Percentiles rank a stretch among this genome's conserved stretches.
Evolutionary conservation across 306 rosid genomes (phyloP).

Genomic region (Cajanus cajan): DNA sequence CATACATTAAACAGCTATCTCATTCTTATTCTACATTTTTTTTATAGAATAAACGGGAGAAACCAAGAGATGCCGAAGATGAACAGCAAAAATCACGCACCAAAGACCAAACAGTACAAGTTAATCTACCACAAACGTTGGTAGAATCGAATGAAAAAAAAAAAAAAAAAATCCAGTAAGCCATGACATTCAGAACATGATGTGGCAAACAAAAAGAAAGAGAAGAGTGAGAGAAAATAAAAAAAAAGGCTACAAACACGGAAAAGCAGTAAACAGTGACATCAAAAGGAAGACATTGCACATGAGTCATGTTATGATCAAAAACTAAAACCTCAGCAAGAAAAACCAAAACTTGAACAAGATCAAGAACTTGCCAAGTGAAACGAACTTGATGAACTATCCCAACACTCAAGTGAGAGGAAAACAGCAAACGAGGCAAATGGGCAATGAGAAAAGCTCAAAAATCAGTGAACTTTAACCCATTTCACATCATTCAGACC

Average conservation of each 20-base stretch:
- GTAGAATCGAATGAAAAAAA: neutral
- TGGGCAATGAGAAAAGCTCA: conserved; percentile 33
- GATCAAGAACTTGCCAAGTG: conserved; percentile 44
- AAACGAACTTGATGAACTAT: conserved; percentile 15
- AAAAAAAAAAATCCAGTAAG: neutral
- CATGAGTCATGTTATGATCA: conserved; percentile 15
- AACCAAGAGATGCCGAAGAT: conserved; percentile 32
- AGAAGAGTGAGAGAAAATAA: neutral
- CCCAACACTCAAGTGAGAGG: conserved; percentile 25
- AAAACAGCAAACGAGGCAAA: conserved; percentile 35
- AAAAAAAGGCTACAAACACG: neutral
- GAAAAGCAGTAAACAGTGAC: conserved; percentile 37
- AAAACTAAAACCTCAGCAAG: conserved; percentile 14
- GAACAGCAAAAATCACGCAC: conserved; percentile 25
- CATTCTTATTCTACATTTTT: neutral
- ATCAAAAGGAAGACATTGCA: conserved; percentile 30
- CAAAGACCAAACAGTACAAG: neutral
- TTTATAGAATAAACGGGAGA: neutral
- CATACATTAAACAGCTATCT: neutral
- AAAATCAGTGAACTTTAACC: conserved; percentile 28
- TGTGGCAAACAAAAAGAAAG: conserved; percentile 2
- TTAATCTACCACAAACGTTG: neutral
- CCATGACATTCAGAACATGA: conserved; percentile 30
- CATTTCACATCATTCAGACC: conserved; percentile 36
- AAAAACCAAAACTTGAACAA: conserved; percentile 26